Evolutionary conservation across 2,329 filamentous ascomycete species (phyloP).

Genomic region (Daldinia sp.): DNA sequence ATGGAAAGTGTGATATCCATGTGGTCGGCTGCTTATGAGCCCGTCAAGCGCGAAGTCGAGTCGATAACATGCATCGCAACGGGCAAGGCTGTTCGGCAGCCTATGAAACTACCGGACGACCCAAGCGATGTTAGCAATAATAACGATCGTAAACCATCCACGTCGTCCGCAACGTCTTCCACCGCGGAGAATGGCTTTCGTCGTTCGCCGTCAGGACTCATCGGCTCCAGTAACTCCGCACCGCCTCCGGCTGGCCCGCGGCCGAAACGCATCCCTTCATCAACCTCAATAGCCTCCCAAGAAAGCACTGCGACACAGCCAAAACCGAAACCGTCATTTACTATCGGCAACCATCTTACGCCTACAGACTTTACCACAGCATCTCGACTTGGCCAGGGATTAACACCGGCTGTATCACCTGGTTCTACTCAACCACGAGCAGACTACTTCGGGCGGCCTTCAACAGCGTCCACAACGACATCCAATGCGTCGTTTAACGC

Average conservation of each 20-base stretch:
- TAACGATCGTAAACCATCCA: conserved; percentile 44
- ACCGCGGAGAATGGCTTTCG: conserved; percentile 54
- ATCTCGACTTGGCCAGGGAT: conserved; percentile 55
- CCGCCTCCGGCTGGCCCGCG: conserved; percentile 49
- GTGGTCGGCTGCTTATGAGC: conserved; percentile 74
- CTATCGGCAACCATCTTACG: conserved; percentile 52
- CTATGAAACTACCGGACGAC: conserved; percentile 55
- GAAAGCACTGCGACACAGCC: conserved; percentile 44
- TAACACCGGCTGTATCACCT: conserved; percentile 48
- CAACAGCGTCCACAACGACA: conserved; percentile 44
- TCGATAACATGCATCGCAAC: conserved; percentile 71
- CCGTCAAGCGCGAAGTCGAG: conserved; percentile 75
- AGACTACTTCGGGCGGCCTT: conserved; percentile 52
- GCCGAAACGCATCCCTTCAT: conserved; percentile 55
- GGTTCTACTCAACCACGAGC: conserved; percentile 46
- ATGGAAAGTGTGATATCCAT: conserved; percentile 76
- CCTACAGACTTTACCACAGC: conserved; percentile 62
- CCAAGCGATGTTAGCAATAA: conserved; percentile 34
- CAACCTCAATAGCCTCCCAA: conserved; percentile 53
- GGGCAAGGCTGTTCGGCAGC: conserved; percentile 73
- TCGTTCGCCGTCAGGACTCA: conserved; percentile 59
- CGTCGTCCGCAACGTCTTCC: conserved; percentile 45
- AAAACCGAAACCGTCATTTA: conserved; percentile 46
- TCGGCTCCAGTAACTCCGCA: conserved; percentile 47
- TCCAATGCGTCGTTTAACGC: conserved; percentile 47